Percentiles rank a stretch among this genome's conserved stretches.
These are phyloP conservation scores for Vanrija pseudolonga DNA, from an alignment of 1,284 basidiomycete genomes.

Conservation along the genomic window DNA sequence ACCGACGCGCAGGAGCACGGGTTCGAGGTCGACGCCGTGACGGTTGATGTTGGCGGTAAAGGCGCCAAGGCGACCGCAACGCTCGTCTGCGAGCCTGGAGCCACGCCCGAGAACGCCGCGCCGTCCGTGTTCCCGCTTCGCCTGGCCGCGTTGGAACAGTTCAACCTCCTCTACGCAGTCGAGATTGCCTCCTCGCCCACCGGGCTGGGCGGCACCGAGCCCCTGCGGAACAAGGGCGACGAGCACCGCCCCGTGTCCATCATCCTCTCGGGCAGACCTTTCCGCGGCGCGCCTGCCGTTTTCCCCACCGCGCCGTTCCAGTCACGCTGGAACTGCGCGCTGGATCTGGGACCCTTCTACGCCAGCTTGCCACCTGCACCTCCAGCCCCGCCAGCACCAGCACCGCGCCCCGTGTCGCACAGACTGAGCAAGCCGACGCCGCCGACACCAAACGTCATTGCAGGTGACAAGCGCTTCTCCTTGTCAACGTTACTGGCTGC, in stretches of 20 bases:
- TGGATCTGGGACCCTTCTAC: conserved; percentile 62
- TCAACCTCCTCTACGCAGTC: conserved; percentile 80
- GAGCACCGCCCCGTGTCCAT: conserved; percentile 72
- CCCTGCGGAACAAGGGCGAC: conserved; percentile 47
- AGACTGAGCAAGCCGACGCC: conserved; percentile 8
- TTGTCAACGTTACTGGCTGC: conserved; percentile 34
- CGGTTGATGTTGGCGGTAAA: conserved; percentile 69
- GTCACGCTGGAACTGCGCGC: conserved; percentile 79
- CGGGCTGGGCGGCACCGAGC: conserved; percentile 5
- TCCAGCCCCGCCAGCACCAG: conserved; percentile 7
- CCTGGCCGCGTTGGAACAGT: conserved; percentile 68
- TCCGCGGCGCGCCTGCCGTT: neutral
- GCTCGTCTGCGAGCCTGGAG: conserved; percentile 45
- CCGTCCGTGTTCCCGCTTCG: conserved; percentile 60
- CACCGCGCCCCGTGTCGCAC: conserved; percentile 4
- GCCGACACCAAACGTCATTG: conserved; percentile 36
- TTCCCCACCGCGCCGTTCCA: conserved; percentile 66
- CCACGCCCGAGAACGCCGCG: conserved; percentile 26
- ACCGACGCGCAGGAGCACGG: conserved; percentile 53
- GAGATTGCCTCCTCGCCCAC: conserved; percentile 43
- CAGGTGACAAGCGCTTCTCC: conserved; percentile 48
- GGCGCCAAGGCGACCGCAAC: conserved; percentile 60
- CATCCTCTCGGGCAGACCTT: conserved; percentile 67
- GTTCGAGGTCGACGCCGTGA: conserved; percentile 68
- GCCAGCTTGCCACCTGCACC: conserved; percentile 23